phyloP scores from a whole-genome alignment of 2,329 filamentous ascomycete species.

The Sporothrix curviconia region DNA sequence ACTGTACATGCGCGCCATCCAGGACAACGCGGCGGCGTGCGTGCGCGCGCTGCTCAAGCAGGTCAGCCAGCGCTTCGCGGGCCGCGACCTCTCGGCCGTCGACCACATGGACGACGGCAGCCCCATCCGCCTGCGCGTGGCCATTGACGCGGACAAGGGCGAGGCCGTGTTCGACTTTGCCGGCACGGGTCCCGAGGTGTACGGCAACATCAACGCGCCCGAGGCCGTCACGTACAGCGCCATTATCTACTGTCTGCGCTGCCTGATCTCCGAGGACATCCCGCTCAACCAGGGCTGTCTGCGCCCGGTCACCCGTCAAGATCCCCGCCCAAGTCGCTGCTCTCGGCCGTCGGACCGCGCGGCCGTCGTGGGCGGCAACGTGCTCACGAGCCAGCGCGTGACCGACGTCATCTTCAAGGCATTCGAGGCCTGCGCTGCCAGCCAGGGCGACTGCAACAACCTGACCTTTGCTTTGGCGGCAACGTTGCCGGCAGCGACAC shows the following conservation, averaged over 20 bases:
- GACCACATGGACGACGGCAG: constrained; percentile 87
- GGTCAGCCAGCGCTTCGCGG: constrained; percentile 58
- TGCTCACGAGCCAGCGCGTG: constrained; percentile 71
- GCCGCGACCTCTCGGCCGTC: constrained; percentile 62
- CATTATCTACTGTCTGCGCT: constrained; percentile 80
- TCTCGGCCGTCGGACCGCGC: constrained; percentile 69
- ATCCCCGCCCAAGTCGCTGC: constrained; percentile 67
- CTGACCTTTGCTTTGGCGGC: constrained; percentile 75
- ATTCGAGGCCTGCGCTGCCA: constrained; percentile 71
- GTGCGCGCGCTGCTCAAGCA: constrained; percentile 68
- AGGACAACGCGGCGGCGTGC: constrained; percentile 69
- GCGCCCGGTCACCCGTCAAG: constrained; percentile 64
- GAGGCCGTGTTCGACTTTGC: constrained; percentile 72
- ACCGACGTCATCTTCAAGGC: constrained; percentile 78
- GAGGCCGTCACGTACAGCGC: constrained; percentile 71
- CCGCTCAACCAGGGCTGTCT: constrained; percentile 83
- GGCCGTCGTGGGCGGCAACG: constrained; percentile 78
- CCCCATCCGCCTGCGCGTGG: constrained; percentile 67
- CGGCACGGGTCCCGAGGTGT: constrained; percentile 69
- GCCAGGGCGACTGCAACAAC: constrained; percentile 78
- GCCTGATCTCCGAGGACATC: constrained; percentile 73
- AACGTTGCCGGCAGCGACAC: constrained; percentile 50
- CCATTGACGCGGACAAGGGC: constrained; percentile 66
- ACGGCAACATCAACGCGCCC: constrained; percentile 71
- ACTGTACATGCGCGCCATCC: constrained; percentile 78